Percentiles rank a stretch among this genome's conserved stretches.
Conservation (phyloP, 2,329 filamentous ascomycete species). For the Xylaria sp. region DNA sequence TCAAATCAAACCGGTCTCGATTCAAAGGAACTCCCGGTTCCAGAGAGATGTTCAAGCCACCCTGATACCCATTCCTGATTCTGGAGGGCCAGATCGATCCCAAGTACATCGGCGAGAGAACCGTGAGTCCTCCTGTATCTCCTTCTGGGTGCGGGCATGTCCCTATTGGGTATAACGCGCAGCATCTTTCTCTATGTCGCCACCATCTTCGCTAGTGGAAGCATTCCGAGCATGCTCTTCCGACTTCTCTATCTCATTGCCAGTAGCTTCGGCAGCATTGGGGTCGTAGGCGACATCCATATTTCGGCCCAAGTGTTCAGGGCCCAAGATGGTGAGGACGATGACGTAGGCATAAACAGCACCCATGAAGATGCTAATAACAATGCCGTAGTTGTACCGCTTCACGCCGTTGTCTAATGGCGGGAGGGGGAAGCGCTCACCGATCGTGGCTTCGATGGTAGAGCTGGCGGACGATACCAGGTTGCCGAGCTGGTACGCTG, state of each 20-base stretch:
- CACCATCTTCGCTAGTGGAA: slow-evolving; percentile 35
- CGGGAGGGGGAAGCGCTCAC: slow-evolving; percentile 74
- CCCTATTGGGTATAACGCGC: slow-evolving; percentile 27
- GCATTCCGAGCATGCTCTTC: slow-evolving; percentile 15
- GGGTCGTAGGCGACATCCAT: slow-evolving; percentile 57
- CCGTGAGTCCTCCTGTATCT: background rate
- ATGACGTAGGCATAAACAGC: slow-evolving; percentile 74
- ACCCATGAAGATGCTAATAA: slow-evolving; percentile 91
- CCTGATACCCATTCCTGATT: background rate
- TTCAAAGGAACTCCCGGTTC: slow-evolving; percentile 3
- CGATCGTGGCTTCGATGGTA: slow-evolving; percentile 77
- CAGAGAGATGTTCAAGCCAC: background rate
- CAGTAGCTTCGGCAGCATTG: slow-evolving; percentile 54
- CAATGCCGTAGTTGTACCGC: slow-evolving; percentile 77
- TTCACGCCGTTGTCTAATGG: slow-evolving; percentile 52
- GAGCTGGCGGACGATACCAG: slow-evolving; percentile 71
- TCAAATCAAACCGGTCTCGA: background rate
- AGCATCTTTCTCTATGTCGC: slow-evolving; percentile 39
- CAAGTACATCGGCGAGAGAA: background rate
- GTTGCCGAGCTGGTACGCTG: slow-evolving; percentile 79
- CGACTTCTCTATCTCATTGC: slow-evolving; percentile 47
- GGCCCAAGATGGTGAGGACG: slow-evolving; percentile 66
- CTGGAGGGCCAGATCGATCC: background rate
- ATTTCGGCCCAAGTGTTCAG: slow-evolving; percentile 57
- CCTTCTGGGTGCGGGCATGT: background rate